Evolutionary conservation across 1,284 basidiomycete species (phyloP).

Genomic region (Rhodotorula sp.): DNA sequence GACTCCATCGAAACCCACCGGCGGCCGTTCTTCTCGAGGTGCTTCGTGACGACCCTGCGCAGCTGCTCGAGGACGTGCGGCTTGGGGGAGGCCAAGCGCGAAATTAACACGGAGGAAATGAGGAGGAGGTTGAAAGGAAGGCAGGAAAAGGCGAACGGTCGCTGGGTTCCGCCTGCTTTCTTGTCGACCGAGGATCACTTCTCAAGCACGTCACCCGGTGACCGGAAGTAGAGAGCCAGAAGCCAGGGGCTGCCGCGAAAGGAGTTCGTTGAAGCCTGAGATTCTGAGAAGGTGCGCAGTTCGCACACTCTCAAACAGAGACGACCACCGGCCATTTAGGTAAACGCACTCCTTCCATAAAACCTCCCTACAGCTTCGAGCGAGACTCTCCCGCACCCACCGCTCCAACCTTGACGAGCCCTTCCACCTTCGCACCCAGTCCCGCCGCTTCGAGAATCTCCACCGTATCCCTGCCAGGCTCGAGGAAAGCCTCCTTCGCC

Average conservation of each 20-base stretch:
- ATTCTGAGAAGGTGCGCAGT: no score
- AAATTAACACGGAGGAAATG: slow-evolving; percentile 51
- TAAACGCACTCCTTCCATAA: no score
- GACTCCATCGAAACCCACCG: slow-evolving; percentile 76
- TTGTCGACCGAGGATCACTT: no score
- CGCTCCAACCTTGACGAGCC: slow-evolving; percentile 23
- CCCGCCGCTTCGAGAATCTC: slow-evolving; percentile 44
- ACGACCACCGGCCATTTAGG: no score
- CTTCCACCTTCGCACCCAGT: slow-evolving; percentile 12
- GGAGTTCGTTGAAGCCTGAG: no score
- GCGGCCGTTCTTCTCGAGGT: slow-evolving; percentile 76
- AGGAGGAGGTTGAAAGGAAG: background rate
- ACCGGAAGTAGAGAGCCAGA: no score
- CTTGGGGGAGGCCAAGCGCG: slow-evolving; percentile 51
- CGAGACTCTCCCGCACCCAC: slow-evolving; percentile 32
- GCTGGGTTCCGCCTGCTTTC: no score
- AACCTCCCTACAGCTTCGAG: slow-evolving; percentile 18
- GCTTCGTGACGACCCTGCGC: slow-evolving; percentile 63
- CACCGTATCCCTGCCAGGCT: slow-evolving; percentile 45
- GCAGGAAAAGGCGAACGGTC: background rate
- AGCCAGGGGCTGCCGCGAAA: no score
- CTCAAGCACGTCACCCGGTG: no score
- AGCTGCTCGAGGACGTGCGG: slow-evolving; percentile 57
- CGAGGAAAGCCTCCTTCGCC: slow-evolving; percentile 37
- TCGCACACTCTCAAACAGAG: no score